Conservation (phyloP, 2,329 filamentous ascomycete genomes). For the Cryoendolithus antarcticus region DNA sequence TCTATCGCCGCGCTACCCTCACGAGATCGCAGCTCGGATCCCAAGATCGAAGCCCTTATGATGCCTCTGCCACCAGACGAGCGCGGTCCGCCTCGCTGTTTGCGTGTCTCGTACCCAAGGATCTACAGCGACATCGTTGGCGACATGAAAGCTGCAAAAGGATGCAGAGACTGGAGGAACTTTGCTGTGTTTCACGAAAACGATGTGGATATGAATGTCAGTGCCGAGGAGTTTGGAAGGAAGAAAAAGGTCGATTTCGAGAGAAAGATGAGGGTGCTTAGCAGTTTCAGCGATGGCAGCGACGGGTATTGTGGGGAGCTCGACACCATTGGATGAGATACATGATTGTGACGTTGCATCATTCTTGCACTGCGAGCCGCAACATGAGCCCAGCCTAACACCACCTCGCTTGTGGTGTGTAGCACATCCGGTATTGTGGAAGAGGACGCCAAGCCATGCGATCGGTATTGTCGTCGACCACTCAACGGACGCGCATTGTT, state of each 20-base stretch:
- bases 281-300: slow-evolving; percentile 9
- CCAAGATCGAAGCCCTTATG: slow-evolving; percentile 23
- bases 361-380: no score
- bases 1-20: slow-evolving; percentile 21
- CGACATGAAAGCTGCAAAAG: slow-evolving; percentile 19
- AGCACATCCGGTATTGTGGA: no score
- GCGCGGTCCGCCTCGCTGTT: slow-evolving; percentile 15
- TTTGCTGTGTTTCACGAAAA: slow-evolving; percentile 22
- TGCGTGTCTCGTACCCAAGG: slow-evolving; percentile 20
- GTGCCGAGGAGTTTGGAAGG: slow-evolving; percentile 16
- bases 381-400: no score
- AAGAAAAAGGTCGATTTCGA: slow-evolving; percentile 16
- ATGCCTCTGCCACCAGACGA: slow-evolving; percentile 19
- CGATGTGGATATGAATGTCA: slow-evolving; percentile 20
- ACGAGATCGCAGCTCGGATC: slow-evolving; percentile 17
- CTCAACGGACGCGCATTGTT: no score
- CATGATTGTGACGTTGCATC: no score
- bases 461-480: no score
- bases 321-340: no score
- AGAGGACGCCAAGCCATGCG: no score
- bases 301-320: no score
- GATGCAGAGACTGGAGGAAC: slow-evolving; percentile 21
- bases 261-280: slow-evolving; percentile 14
- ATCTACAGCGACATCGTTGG: slow-evolving; percentile 22
- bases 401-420: no score